phyloP scores from a whole-genome alignment of 2,329 filamentous ascomycete genomes.

The Cordyceps cicadae region DNA sequence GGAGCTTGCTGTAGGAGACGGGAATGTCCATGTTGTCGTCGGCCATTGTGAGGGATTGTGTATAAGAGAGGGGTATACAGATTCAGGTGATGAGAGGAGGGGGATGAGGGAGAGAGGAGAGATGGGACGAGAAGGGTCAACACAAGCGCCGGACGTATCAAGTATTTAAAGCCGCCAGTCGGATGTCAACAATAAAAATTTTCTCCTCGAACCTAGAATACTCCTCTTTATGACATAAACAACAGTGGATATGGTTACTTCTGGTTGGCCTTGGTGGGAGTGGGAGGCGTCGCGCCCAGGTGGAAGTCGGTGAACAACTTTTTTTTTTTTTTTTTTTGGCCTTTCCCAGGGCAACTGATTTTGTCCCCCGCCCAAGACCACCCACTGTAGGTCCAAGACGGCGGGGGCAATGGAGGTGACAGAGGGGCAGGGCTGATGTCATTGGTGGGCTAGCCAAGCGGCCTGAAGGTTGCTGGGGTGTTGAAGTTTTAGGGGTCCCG shows the following conservation, averaged over 20 bases:
- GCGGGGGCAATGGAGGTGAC: not conserved
- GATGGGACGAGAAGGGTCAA: not conserved
- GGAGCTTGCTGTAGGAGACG: slow-evolving; percentile 67
- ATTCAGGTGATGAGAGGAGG: not conserved
- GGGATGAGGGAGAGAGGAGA: not conserved
- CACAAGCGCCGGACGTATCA: not conserved
- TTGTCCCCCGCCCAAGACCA: not conserved
- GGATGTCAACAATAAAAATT: not conserved
- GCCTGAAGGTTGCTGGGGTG: not conserved
- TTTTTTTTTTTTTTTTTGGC: not conserved
- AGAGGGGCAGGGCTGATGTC: slow-evolving; percentile 5
- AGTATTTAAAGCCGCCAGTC: not conserved
- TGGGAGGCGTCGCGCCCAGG: too few species aligned
- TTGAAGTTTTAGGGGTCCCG: too few species aligned
- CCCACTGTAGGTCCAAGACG: not conserved
- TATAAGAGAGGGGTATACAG: not conserved
- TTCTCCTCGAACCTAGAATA: not conserved
- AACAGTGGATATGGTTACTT: slow-evolving; percentile 8
- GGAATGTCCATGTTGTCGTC: slow-evolving; percentile 26
- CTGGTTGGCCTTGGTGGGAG: not conserved
- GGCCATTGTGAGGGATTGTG: not conserved
- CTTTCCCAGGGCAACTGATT: not conserved
- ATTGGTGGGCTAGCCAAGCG: not conserved
- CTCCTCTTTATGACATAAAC: slow-evolving; percentile 10
- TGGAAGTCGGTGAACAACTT: slow-evolving; percentile 7